phyloP scores from a whole-genome alignment of 2,329 filamentous ascomycete species.

The Neodidymelliopsis sp. region DNA sequence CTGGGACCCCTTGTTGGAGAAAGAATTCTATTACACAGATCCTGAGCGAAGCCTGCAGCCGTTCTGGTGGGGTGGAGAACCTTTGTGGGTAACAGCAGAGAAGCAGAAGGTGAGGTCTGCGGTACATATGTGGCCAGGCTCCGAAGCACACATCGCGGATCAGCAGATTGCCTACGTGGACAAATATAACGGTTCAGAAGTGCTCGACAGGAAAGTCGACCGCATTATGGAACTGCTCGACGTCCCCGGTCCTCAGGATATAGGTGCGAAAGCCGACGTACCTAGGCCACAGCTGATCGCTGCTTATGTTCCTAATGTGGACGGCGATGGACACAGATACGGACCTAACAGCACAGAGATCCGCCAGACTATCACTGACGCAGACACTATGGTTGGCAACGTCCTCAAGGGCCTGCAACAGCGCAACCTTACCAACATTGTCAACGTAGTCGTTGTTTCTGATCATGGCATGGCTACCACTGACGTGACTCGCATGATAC shows the following conservation, averaged over 20 bases:
- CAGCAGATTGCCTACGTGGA: slow-evolving; percentile 82
- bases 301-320: slow-evolving; percentile 93
- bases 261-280: slow-evolving; percentile 55
- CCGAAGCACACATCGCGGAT: slow-evolving; percentile 82
- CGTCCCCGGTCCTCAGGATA: slow-evolving; percentile 73
- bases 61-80: slow-evolving; percentile 96
- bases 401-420: slow-evolving; percentile 78
- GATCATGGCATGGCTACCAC: slow-evolving; percentile 99
- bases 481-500: slow-evolving; percentile 78
- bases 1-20: slow-evolving; percentile 79
- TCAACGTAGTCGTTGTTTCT: slow-evolving; percentile 95
- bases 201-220: slow-evolving; percentile 75
- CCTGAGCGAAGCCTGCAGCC: slow-evolving; percentile 76
- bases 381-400: slow-evolving; percentile 80
- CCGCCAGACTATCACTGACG: slow-evolving; percentile 74
- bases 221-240: slow-evolving; percentile 86
- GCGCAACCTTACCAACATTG: slow-evolving; percentile 85
- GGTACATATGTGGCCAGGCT: slow-evolving; percentile 99
- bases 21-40: slow-evolving; percentile 89
- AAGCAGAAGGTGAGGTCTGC: slow-evolving; percentile 78
- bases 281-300: slow-evolving; percentile 89
- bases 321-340: slow-evolving; percentile 83
- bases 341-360: slow-evolving; percentile 97
- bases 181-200: slow-evolving; percentile 80
- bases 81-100: slow-evolving; percentile 93